These are phyloP conservation scores for Barnettozyma botsteinii DNA, from an alignment of 805 yeast genomes.

Conservation along the genomic window DNA sequence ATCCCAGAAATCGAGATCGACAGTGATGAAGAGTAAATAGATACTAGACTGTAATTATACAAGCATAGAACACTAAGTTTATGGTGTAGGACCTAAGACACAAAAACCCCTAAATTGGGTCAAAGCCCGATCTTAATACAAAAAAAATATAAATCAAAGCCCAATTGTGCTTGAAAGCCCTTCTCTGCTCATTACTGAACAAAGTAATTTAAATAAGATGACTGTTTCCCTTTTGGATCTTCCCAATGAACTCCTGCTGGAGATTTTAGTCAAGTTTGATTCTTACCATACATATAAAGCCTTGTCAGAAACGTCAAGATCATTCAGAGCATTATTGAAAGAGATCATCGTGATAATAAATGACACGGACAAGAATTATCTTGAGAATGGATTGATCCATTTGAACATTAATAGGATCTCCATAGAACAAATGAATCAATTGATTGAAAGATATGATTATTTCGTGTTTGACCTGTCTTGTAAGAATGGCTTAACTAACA, in stretches of 20 bases:
- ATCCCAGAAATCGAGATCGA: constrained; percentile 41
- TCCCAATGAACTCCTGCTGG: constrained; percentile 14
- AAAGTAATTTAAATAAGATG: background rate
- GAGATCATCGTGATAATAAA: constrained; percentile 11
- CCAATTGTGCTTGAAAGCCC: background rate
- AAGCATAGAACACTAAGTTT: too few relatives aligned
- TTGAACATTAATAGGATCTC: constrained; percentile 10
- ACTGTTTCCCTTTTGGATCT: constrained; percentile 11
- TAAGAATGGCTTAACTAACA: background rate
- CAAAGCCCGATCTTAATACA: background rate
- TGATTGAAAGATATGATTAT: constrained; percentile 9
- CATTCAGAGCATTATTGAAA: constrained; percentile 5
- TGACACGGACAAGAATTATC: constrained; percentile 1
- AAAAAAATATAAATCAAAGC: too few relatives aligned
- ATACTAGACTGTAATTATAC: too few relatives aligned
- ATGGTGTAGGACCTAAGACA: too few relatives aligned
- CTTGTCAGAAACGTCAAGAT: constrained; percentile 8
- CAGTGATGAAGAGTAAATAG: constrained; percentile 34
- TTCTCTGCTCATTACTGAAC: background rate
- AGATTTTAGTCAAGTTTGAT: constrained; percentile 8
- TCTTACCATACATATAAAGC: constrained; percentile 11
- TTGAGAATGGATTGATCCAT: background rate
- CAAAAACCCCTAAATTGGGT: too few relatives aligned
- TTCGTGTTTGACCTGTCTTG: constrained; percentile 15
- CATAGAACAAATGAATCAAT: constrained; percentile 1